Evolutionary conservation across 179 eudicot genomes (phyloP), one percentile per base, ranked within the genome.

Genomic region (Corrigiola litoralis): DNA sequence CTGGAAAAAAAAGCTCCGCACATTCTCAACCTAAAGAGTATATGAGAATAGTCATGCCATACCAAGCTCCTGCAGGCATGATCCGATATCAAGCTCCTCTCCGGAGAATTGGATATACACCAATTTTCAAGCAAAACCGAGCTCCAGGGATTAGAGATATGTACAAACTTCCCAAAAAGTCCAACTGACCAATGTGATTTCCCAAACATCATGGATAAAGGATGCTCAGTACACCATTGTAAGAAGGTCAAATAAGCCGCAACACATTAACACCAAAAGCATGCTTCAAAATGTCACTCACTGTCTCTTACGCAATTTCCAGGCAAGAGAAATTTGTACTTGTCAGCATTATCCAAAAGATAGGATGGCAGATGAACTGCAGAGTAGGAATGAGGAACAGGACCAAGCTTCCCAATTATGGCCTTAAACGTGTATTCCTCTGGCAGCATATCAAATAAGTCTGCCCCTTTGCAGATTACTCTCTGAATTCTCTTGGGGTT

Each of bases 371-470:
- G 72, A 72, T 79, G 83, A 29, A 79, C 80, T 6, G 80, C 83
- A 2, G 83, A 79, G 67, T 65, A 79, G 4, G 83, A 79, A 75
- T 76, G 80, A 31, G 83, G 83, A 20, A 79, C 78, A 20, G 77
- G 78, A 1, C 83, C 83, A 77, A 79, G 68, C 73, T 79, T 79
- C 48, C 83, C 75, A 7, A 79, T 75, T 42, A 79, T 79, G 8
- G 34, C 83, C 68, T 69, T 79, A 29, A 79, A 79, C 0, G 83
- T 72, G 75, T 79, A 76, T 59, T 79, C 83, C 75, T 79, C 83
- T 0, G 83, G 83, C n/a, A 79, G 29, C 83, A 79, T 75, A 21
- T 79, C 83, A 2, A 79, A 79, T 29, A 79, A 61, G 56, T 79
- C 83, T 2, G 71, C 69, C 55, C 83, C 83, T 58, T 79, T 72